Conservation (phyloP, 345 rosid genomes). For the Linum lewisii region DNA sequence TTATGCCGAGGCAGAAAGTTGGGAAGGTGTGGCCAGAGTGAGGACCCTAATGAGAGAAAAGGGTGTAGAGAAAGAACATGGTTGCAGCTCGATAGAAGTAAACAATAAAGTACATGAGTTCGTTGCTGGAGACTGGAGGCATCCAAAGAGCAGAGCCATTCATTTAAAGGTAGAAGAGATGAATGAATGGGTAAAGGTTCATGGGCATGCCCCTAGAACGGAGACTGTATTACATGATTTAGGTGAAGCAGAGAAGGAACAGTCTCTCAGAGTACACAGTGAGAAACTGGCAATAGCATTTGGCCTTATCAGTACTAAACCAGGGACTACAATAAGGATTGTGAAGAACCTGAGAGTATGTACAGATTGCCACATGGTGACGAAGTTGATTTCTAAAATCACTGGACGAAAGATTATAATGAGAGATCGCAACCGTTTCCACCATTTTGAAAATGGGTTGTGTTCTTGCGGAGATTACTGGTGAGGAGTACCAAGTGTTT, state of each 20-base stretch:
- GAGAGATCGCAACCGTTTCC: conserved; percentile 1
- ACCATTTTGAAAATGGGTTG: not conserved
- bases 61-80: conserved; percentile 60
- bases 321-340: not conserved
- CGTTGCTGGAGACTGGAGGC: conserved; percentile 37
- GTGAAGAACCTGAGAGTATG: conserved; percentile 5
- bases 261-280: not conserved
- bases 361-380: not conserved
- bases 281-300: not conserved
- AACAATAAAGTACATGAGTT: conserved; percentile 54
- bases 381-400: not conserved
- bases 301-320: conserved; percentile 1
- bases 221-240: not conserved
- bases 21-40: conserved; percentile 46
- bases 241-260: conserved; percentile 1
- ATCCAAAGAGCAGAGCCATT: not conserved
- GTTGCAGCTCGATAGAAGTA: conserved; percentile 71
- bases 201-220: not conserved
- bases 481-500: not conserved
- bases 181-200: not conserved
- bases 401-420: not conserved
- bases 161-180: not conserved
- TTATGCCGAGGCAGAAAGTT: conserved; percentile 53
- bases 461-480: conserved; percentile 2
- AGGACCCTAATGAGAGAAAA: conserved; percentile 56